Evolutionary conservation across 1,139 yeast species (phyloP).

Genomic region (Yamadazyma spencermartinsiae): DNA sequence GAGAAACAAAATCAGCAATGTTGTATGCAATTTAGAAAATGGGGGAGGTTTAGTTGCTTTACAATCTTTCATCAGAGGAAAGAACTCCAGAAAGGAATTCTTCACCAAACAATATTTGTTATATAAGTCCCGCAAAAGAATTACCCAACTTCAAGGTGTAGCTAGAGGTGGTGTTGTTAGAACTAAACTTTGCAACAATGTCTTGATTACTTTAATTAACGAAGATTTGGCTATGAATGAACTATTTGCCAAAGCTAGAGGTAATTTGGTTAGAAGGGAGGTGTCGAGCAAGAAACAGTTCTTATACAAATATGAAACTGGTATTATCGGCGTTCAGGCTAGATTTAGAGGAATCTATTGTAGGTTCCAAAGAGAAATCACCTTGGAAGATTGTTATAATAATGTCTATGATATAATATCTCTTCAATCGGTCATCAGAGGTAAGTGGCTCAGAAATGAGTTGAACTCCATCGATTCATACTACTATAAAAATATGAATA

Average conservation of each 20-base stretch:
- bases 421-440: slow-evolving; percentile 56
- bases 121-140: slow-evolving; percentile 11
- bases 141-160: slow-evolving; percentile 49
- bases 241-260: slow-evolving; percentile 48
- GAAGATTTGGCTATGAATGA: slow-evolving; percentile 38
- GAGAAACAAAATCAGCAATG: slow-evolving; percentile 19
- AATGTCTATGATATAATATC: slow-evolving; percentile 36
- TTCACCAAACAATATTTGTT: slow-evolving; percentile 20
- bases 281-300: slow-evolving; percentile 22
- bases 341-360: slow-evolving; percentile 47
- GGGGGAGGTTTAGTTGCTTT: slow-evolving; percentile 23
- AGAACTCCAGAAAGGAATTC: slow-evolving; percentile 23
- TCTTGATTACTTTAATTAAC: slow-evolving; percentile 42
- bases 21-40: slow-evolving; percentile 14
- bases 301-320: slow-evolving; percentile 23
- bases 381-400: slow-evolving; percentile 54
- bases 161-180: slow-evolving; percentile 55
- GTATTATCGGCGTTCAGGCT: slow-evolving; percentile 34
- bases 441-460: slow-evolving; percentile 36
- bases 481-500: slow-evolving; percentile 55
- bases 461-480: slow-evolving; percentile 44
- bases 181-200: slow-evolving; percentile 43
- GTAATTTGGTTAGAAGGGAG: slow-evolving; percentile 37
- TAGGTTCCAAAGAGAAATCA: slow-evolving; percentile 51
- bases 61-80: slow-evolving; percentile 39